Evolutionary conservation across 2,329 filamentous ascomycete genomes (phyloP), one percentile per base, ranked within the genome.

Genomic region (Shiraia sp.): DNA sequence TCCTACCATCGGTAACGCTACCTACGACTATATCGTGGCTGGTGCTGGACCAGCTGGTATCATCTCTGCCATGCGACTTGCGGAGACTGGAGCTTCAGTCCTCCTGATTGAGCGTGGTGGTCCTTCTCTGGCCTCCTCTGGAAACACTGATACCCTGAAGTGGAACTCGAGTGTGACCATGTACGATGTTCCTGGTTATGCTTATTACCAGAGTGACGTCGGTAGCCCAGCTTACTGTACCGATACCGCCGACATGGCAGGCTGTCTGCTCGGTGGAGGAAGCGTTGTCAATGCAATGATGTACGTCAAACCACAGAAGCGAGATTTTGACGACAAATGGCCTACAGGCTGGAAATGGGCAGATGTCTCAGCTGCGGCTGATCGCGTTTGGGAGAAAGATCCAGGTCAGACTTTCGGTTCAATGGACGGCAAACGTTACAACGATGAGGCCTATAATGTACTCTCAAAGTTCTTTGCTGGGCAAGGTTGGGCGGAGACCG

Each of bases 271-370:
- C 1, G 85, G 85, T 28, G 85, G 85, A 32, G 80, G 81, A 3
- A 83, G 80, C 2, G 77, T 80, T 13, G 74, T 87, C 57, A 88
- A 87, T 53, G 60, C 61, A 12, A 57, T 65, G 55, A 68, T 66
- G 59, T 65, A 56, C 23, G 64, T 69, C 36, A 61, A 45, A 37
- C 66, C 66, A 12, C 59, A 65, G 15, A 53, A 61, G 15, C 46
- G 52, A 6, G 87, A 90, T 62, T 90, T 86, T 71, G 81, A 89
- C 59, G 78, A 81, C 60, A 86, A 86, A 63, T 90, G 87, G 73
- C 86, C 86, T 1, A 51, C 70, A 2, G 86, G 85, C 32, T 90
- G 86, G 86, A 83, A 86, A 64, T 77, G 79, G 31, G 61, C 70
- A 10, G 84, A 89, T 55, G 78, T 89, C 60, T 66, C 71, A 35